A percentile compares a stretch with the other conserved stretches of the same genome.
Conservation (phyloP, 2,329 filamentous ascomycete genomes). For the Stachybotrys chartarum region DNA sequence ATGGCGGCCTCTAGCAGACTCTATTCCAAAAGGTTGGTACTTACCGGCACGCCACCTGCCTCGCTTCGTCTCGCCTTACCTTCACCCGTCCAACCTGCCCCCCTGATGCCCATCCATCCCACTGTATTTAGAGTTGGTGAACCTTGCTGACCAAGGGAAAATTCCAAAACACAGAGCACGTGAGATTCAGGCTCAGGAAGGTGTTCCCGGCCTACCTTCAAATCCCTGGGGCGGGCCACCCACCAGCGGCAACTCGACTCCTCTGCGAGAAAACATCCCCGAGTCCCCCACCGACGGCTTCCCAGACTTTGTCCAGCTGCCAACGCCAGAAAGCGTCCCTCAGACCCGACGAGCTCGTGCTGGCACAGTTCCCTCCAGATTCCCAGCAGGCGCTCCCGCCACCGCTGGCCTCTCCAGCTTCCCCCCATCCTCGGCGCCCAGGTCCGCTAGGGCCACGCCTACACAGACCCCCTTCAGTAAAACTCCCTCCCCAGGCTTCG, state of each 20-base stretch:
- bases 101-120: neutral
- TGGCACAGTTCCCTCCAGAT: constrained; percentile 91
- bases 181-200: constrained; percentile 96
- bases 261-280: constrained; percentile 92
- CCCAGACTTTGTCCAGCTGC: constrained; percentile 74
- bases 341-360: constrained; percentile 76
- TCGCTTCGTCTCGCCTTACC: constrained; percentile 6
- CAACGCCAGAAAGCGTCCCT: constrained; percentile 58
- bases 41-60: constrained; percentile 3
- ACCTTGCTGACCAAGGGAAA: neutral
- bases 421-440: constrained; percentile 52
- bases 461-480: constrained; percentile 78
- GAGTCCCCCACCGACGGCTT: constrained; percentile 96
- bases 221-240: constrained; percentile 91
- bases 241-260: constrained; percentile 92
- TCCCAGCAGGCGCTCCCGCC: constrained; percentile 67
- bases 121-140: constrained; percentile 1
- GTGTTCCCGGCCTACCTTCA: constrained; percentile 59
- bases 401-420: constrained; percentile 48
- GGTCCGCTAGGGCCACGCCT: constrained; percentile 77
- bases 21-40: constrained; percentile 82
- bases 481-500: constrained; percentile 51
- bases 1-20: constrained; percentile 64
- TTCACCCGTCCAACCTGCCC: constrained; percentile 3
- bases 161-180: constrained; percentile 58